These are phyloP conservation scores for Myxozyma mucilagina DNA, from an alignment of 805 yeast species.

Conservation along the genomic window DNA sequence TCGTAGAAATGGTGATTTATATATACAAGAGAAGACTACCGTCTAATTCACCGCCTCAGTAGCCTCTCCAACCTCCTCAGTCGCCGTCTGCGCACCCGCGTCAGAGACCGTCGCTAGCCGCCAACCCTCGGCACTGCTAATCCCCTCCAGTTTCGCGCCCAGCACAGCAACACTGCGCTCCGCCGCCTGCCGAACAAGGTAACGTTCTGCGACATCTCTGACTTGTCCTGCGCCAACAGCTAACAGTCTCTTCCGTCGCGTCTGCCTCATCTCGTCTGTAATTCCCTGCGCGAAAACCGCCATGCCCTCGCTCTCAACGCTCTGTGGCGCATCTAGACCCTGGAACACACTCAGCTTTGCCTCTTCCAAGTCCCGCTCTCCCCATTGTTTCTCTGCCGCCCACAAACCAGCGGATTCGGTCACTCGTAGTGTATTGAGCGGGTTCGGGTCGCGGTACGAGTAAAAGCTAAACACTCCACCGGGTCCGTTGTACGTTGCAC, in stretches of 20 bases:
- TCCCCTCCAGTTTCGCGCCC: conserved; percentile 19
- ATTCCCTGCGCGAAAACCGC: conserved; percentile 65
- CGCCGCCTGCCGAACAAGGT: conserved; percentile 43
- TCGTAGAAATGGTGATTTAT: background rate
- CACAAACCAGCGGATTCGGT: conserved; percentile 56
- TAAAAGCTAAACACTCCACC: conserved; percentile 80
- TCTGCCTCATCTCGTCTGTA: conserved; percentile 75
- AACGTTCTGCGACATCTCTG: conserved; percentile 63
- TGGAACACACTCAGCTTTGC: conserved; percentile 92
- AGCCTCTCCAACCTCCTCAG: background rate
- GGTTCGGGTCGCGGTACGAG: conserved; percentile 93
- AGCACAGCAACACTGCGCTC: conserved; percentile 13
- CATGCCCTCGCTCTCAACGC: conserved; percentile 77
- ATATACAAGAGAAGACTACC: background rate
- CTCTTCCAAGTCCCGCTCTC: conserved; percentile 69
- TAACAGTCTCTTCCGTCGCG: conserved; percentile 71
- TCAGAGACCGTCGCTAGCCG: conserved; percentile 2
- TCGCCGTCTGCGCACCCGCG: conserved; percentile 2
- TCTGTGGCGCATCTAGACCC: conserved; percentile 83
- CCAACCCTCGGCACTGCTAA: conserved; percentile 13
- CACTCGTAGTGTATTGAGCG: conserved; percentile 63
- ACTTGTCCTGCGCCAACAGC: conserved; percentile 66
- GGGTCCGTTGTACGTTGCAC: conserved; percentile 76
- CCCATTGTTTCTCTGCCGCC: conserved; percentile 55
- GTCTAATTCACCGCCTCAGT: background rate